Evolutionary conservation across 352 stramenopile species (phyloP).

Genomic region (Globisporangium mamillatum): DNA sequence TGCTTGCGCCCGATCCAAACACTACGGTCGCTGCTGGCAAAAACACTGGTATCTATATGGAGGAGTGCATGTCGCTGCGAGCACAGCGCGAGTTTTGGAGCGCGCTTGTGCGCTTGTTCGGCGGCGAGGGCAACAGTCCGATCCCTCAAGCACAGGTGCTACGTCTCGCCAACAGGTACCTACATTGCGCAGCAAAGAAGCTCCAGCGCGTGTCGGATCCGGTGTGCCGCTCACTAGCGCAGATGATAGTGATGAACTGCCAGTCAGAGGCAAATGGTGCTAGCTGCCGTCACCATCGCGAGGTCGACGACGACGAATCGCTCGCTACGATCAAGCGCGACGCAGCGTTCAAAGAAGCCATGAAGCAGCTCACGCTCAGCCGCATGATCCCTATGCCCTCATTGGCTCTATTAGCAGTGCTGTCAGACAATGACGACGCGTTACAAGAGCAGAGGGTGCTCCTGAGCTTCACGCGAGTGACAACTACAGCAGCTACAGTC

Average conservation of each 20-base stretch:
- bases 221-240: constrained; percentile 14
- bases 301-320: constrained; percentile 16
- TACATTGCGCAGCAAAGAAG: constrained; percentile 15
- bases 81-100: constrained; percentile 66
- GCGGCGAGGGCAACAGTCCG: background rate
- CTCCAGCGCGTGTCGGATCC: background rate
- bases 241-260: background rate
- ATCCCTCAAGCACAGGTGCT: background rate
- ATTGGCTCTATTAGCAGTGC: background rate
- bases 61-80: constrained; percentile 29
- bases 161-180: constrained; percentile 17
- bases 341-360: constrained; percentile 16
- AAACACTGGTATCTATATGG: constrained; percentile 37
- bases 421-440: background rate
- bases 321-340: constrained; percentile 16
- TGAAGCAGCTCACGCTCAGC: constrained; percentile 12
- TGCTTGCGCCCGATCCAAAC: constrained; percentile 9
- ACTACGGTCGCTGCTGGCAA: background rate
- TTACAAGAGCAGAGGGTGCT: constrained; percentile 7
- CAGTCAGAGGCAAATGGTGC: background rate
- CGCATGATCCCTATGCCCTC: background rate
- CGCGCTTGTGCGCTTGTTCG: constrained; percentile 27
- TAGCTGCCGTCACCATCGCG: background rate
- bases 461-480: constrained; percentile 13
- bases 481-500: background rate